Percentiles rank a stretch among this genome's conserved stretches.
These are phyloP conservation scores for Colletotrichum truncatum DNA, from an alignment of 2,329 filamentous ascomycete species.

Conservation along the genomic window DNA sequence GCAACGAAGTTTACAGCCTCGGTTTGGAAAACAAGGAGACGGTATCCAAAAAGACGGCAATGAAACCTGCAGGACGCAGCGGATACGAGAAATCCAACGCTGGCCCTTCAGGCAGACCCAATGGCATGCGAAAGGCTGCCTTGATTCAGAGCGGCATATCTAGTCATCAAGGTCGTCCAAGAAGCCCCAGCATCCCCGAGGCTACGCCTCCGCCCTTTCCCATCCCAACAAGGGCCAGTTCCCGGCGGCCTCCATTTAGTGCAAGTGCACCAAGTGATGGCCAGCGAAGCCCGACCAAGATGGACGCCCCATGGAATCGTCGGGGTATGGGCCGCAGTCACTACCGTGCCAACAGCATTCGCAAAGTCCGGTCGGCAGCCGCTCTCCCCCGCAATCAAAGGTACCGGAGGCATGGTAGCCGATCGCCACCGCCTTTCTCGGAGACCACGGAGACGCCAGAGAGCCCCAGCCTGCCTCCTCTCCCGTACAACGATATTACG, in stretches of 20 bases:
- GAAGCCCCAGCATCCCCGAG: slow-evolving; percentile 73
- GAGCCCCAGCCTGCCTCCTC: slow-evolving; percentile 76
- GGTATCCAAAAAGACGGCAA: slow-evolving; percentile 41
- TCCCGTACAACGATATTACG: slow-evolving; percentile 78
- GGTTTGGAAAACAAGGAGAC: slow-evolving; percentile 44
- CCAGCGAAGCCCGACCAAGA: slow-evolving; percentile 77
- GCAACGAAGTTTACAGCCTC: slow-evolving; percentile 56
- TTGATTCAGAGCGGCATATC: slow-evolving; percentile 83
- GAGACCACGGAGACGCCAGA: slow-evolving; percentile 73
- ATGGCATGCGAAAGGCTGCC: slow-evolving; percentile 78
- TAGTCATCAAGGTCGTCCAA: slow-evolving; percentile 70
- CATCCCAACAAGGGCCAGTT: slow-evolving; percentile 89
- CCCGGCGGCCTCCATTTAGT: slow-evolving; percentile 74
- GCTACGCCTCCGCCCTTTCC: slow-evolving; percentile 85
- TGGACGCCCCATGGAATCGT: slow-evolving; percentile 63
- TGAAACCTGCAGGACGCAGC: slow-evolving; percentile 41
- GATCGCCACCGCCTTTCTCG: slow-evolving; percentile 73
- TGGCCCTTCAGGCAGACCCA: slow-evolving; percentile 55
- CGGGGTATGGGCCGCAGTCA: slow-evolving; percentile 57
- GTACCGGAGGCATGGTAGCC: slow-evolving; percentile 60
- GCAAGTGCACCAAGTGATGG: slow-evolving; percentile 76
- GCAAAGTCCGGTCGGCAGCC: slow-evolving; percentile 87
- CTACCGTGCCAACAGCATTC: slow-evolving; percentile 70
- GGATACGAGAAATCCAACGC: slow-evolving; percentile 49
- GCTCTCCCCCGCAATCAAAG: slow-evolving; percentile 69